Percentiles rank a stretch among this genome's conserved stretches.
phyloP scores from a whole-genome alignment of 495 filamentous ascomycete species.

The Penicillium goetzii region DNA sequence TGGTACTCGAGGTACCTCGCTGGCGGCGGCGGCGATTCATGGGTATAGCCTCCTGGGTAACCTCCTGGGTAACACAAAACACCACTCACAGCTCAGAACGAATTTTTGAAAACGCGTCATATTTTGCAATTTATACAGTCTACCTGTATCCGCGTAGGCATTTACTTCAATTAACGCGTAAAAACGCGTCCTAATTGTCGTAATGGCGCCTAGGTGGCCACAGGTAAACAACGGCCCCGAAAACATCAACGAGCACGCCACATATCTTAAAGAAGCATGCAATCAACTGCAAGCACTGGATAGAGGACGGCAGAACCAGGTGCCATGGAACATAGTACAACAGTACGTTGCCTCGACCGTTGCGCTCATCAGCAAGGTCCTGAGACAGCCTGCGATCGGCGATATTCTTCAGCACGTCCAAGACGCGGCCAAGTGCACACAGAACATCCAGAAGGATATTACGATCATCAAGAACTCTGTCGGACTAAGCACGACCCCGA shows the following conservation, averaged over 20 bases:
- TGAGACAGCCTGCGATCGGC: constrained; percentile 5
- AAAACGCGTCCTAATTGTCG: constrained; percentile 3
- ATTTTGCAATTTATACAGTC: not conserved
- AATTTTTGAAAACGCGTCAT: not conserved
- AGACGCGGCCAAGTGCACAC: constrained; percentile 9
- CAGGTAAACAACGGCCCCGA: constrained; percentile 4
- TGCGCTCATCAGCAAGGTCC: constrained; percentile 8
- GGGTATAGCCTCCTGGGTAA: not conserved
- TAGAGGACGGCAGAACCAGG: constrained; percentile 11
- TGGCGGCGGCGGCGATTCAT: not conserved
- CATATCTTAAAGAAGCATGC: constrained; percentile 6
- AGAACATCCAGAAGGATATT: constrained; percentile 11
- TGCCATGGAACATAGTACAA: constrained; percentile 7
- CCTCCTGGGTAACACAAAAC: no score
- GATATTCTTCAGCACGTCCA: constrained; percentile 10
- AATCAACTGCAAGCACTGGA: constrained; percentile 1
- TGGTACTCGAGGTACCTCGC: not conserved
- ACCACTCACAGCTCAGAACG: not conserved
- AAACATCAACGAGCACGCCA: constrained; percentile 10
- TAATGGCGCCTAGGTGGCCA: constrained; percentile 11
- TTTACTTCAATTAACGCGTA: constrained; percentile 11
- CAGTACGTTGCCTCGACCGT: constrained; percentile 5
- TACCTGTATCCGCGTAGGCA: not conserved
- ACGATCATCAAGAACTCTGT: constrained; percentile 10
- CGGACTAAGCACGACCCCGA: constrained; percentile 11